Conservation (phyloP, 805 yeast species). For the Vanderwaltozyma yarrowii region DNA sequence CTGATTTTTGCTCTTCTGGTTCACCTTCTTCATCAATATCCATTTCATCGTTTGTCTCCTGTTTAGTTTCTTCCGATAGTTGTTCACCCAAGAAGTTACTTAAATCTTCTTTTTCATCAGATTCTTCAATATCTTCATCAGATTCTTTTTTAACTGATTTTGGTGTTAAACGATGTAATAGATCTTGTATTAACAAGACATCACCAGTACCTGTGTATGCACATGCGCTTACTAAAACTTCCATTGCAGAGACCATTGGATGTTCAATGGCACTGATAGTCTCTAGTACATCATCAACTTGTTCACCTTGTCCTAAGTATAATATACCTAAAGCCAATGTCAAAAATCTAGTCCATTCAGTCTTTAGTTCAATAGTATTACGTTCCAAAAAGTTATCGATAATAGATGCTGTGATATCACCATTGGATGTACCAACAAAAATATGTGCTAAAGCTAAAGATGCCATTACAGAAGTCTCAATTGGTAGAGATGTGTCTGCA, state of each 20-base stretch:
- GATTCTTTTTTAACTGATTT: slow-evolving; percentile 46
- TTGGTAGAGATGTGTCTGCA: slow-evolving; percentile 59
- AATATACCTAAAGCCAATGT: slow-evolving; percentile 86
- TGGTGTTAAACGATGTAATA: slow-evolving; percentile 77
- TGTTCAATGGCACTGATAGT: slow-evolving; percentile 92
- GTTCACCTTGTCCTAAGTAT: slow-evolving; percentile 89
- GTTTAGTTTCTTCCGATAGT: slow-evolving; percentile 21
- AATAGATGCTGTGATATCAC: slow-evolving; percentile 87
- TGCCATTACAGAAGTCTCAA: slow-evolving; percentile 77
- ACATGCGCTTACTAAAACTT: slow-evolving; percentile 81
- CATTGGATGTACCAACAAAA: slow-evolving; percentile 91
- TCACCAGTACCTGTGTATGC: slow-evolving; percentile 98
- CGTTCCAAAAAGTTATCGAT: slow-evolving; percentile 86
- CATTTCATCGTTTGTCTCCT: slow-evolving; percentile 10
- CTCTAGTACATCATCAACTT: slow-evolving; percentile 87
- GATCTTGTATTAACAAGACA: slow-evolving; percentile 84
- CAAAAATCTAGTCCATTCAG: slow-evolving; percentile 83
- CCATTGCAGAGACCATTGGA: slow-evolving; percentile 81
- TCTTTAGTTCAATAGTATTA: slow-evolving; percentile 61
- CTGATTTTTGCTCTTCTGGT: slow-evolving; percentile 13
- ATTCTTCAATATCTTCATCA: slow-evolving; percentile 42
- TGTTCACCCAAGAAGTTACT: slow-evolving; percentile 27
- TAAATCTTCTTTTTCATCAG: slow-evolving; percentile 16
- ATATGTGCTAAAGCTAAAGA: slow-evolving; percentile 90
- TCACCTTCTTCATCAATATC: slow-evolving; percentile 20